A percentile compares a stretch with the other conserved stretches of the same genome.
Evolutionary conservation across 1,284 basidiomycete species (phyloP).

Genomic region (Cutaneotrichosporon mucoides): DNA sequence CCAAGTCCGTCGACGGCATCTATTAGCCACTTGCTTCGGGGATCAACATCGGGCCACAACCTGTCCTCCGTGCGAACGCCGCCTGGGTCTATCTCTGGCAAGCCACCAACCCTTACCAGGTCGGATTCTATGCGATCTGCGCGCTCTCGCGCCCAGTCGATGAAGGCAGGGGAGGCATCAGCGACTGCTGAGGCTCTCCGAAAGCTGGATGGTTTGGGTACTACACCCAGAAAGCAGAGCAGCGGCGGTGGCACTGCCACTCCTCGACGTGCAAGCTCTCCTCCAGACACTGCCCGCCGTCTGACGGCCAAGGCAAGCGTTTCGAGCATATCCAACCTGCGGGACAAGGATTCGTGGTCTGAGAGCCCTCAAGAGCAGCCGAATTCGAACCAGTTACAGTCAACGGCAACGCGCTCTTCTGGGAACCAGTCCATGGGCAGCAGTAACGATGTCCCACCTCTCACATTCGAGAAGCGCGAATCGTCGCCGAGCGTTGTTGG

Average conservation of each 20-base stretch:
- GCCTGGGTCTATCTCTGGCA: conserved; percentile 25
- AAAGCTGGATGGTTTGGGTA: conserved; percentile 84
- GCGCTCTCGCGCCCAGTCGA: conserved; percentile 10
- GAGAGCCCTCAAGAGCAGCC: background rate
- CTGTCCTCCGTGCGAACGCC: conserved; percentile 44
- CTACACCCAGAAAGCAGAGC: conserved; percentile 56
- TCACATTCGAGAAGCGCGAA: conserved; percentile 60
- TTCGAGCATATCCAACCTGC: conserved; percentile 8
- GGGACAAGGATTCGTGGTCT: conserved; percentile 21
- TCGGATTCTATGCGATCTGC: conserved; percentile 19
- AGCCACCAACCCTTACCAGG: conserved; percentile 1
- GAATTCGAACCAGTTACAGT: background rate
- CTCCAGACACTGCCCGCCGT: conserved; percentile 36
- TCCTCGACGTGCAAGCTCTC: conserved; percentile 52
- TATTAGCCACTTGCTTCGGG: conserved; percentile 73
- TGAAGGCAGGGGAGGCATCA: conserved; percentile 56
- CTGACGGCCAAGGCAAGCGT: conserved; percentile 9
- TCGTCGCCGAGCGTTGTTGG: conserved; percentile 82
- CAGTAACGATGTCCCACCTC: conserved; percentile 12
- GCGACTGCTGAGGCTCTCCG: conserved; percentile 85
- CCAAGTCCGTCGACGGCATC: conserved; percentile 78
- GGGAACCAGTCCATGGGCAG: conserved; percentile 5
- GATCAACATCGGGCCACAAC: conserved; percentile 51
- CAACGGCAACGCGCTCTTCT: background rate
- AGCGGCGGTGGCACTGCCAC: conserved; percentile 21